Base-by-base conservation (phyloP, 768 basidiomycete species). In the Podaxis mareebaensis region DNA sequence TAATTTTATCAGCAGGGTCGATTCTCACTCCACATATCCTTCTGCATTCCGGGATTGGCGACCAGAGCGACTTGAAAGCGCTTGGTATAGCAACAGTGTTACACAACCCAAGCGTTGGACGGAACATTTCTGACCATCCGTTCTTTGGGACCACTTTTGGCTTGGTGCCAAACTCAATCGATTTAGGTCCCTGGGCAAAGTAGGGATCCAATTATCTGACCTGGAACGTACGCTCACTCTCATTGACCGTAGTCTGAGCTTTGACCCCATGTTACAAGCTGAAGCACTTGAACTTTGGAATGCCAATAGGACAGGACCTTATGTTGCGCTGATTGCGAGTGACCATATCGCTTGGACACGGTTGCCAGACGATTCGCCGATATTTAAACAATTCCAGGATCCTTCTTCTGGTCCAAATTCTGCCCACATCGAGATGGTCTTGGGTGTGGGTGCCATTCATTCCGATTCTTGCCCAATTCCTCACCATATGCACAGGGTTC, bases 81-180 rank as follows among this genome's bases (percentile, higher is more conserved):
- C 36, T 66, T 13, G 69, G 68, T 8, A 72, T 77, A 52, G 30
- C 65, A 22, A 54, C 71, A 3, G 38, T 74, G 33, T 64, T 74
- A 28, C 53, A 75, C 39, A 61, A 71, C 17, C 71, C 75, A 13
- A 67, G 67, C 22, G 73, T 77, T 26, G 75, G 76, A 26, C 63
- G 65, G 46, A 70, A 74, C 46, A 53, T 77, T 49, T 60, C 66
- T 10, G 75, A 75, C 60, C 75, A 75, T 39, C 62, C 58, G 15
- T 30, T 63, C 22, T 51, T 57, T 28, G 33, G 11, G 38, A 28
- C 48, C 5, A 15, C 26, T 3, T 63, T 56, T 28, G n/a, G 11
- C 8, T 33, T 57, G 20, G 54, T 49, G 2, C 54, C 61, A 7
- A 20, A 40, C 46, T 56, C 61, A 2, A 49, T 63, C n/a, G 61